Base-by-base conservation (phyloP, 1,139 yeast species). In the Magnusiomyces suaveolens region DNA sequence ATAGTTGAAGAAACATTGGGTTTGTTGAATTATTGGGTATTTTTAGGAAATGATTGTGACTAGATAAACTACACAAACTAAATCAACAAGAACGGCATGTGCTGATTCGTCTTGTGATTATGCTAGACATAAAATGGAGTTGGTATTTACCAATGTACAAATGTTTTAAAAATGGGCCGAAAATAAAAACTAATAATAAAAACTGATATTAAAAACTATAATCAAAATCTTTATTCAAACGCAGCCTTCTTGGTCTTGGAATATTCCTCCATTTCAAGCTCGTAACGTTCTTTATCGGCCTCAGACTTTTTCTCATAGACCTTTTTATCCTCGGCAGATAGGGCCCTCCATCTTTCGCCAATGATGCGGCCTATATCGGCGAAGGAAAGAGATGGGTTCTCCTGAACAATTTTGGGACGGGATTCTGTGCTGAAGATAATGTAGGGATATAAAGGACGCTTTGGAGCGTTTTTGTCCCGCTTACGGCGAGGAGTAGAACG, bases 381-480 rank as follows among this genome's bases (percentile, higher is more conserved):
- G 24, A 48, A 38, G 3, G 12, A 3, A 10, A 23, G 16, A 4
- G 25, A 10, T 8, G 51, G 51, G 4, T n/a, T 8, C 39, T 46
- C 41, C 6, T 6, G 6, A 18, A 8, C n/a, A 21, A 46, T 18
- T 6, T 3, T 43, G 24, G 46, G 59, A 16, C 66, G 60, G 18
- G 60, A 59, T 33, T 59, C 62, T 47, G 56, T 80, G 57, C 80
- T 80, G 79, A 81, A 88, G 46, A 90, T 84, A 69, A 88, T 87
- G 73, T 83, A 88, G 56, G 87, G 85, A 43, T 96, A 87, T 65
- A 86, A 72, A 71, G 75, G 82, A 72, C 77, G 76, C 68, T 76
- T 76, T 55, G 81, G 81, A 46, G 80, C 80, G 59, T 75, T 74
- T 47, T 80, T 80, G 25, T 43, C 46, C 8, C n/a, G 4, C 46